Base-by-base conservation (phyloP, 371 early-diverging fungal species). In the Saksenaea vasiformis region DNA sequence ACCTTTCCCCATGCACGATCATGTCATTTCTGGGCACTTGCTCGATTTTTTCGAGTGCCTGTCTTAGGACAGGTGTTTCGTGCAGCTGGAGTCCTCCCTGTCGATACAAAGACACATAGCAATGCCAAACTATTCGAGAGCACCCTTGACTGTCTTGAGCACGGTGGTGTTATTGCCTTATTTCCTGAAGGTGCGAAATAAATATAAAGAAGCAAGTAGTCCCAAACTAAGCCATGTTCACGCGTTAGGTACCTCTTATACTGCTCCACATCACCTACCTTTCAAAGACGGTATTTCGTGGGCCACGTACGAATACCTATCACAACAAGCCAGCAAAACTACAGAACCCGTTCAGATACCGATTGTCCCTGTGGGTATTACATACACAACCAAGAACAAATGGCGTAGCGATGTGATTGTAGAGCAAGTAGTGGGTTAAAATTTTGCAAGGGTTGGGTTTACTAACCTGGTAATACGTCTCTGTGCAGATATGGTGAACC, bases 1-100 rank as follows among this genome's bases (percentile, higher is more conserved):
- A 80, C 80, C 19, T 76, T 84, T 65, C 87, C 87, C 4, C 79
- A 86, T 51, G 67, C 69, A 13, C 70, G 85, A 38, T 77, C 77
- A 8, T 74, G 80, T 60, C 87, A 86, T 64, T 84, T 86, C 55
- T 86, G 87, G 87, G 87, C 87, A 3, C 70, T 82, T 17, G 78
- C 79, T 36, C 71, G 80, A 22, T 77, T 86, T 60, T 86, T 85
- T 62, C 60, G 60, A 56, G 82, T 83, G 64, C 81, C 81, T n/a
- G 37, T 77, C 11, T 70, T 70, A 2, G 77, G 77, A 0, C 54
- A 68, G 17, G 66, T 86, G 17, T 55, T 86, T 1, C 39, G 63
- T n/a, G 68, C 74, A 8, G 76, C 76, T 10, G 87, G 87, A 27
- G 85, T 80, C 9, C 65, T 86, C 8, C 84, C 87, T 10, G 87